Evolutionary conservation across 2,329 filamentous ascomycete species (phyloP).

Genomic region (Fonsecaea monophora): DNA sequence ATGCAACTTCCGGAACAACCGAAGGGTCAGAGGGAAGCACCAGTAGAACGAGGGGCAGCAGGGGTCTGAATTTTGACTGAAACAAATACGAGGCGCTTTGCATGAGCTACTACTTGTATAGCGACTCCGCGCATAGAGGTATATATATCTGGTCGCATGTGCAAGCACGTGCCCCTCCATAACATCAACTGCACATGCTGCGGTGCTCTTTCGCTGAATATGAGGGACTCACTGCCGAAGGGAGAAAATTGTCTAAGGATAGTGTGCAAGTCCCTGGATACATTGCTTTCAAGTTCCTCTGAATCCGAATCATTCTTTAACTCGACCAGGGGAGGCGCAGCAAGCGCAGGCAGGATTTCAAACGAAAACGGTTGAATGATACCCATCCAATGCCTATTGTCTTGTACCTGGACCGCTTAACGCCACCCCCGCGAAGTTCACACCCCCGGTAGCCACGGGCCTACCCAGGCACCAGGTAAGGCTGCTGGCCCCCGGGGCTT

Average conservation of each 20-base stretch:
- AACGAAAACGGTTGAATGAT: neutral
- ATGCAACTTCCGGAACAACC: neutral
- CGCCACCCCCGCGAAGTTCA: constrained; percentile 25
- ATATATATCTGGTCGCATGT: neutral
- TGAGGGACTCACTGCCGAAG: neutral
- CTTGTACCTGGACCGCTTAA: constrained; percentile 19
- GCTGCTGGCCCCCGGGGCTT: neutral
- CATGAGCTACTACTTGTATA: neutral
- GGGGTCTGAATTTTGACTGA: neutral
- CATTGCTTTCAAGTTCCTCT: neutral
- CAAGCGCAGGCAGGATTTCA: neutral
- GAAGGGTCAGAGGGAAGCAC: neutral
- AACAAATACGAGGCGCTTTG: neutral
- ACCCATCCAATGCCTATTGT: constrained; percentile 16
- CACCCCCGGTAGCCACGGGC: neutral
- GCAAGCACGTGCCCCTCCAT: neutral
- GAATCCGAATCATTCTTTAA: neutral
- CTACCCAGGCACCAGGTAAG: neutral
- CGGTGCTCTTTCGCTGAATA: neutral
- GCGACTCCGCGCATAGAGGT: too few relatives aligned
- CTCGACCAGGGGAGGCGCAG: neutral
- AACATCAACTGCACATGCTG: neutral
- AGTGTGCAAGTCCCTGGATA: neutral
- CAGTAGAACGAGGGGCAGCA: too few relatives aligned
- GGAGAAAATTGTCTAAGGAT: neutral